Base-by-base conservation (phyloP, 2,329 filamentous ascomycete species). In the Aspergillus quadrilineatus region DNA sequence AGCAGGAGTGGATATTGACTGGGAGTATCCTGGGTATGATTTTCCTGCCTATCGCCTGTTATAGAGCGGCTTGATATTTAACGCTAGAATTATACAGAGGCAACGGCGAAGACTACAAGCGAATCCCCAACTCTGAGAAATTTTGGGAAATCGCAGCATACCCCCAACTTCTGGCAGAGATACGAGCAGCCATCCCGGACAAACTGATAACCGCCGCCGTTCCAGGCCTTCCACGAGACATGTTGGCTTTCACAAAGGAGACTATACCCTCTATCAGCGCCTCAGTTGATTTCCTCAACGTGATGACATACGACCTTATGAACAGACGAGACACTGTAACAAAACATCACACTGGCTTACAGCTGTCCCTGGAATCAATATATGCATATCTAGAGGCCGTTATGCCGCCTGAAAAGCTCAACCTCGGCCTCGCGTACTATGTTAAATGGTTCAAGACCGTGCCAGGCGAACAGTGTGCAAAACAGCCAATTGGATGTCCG, bases 221-320 rank as follows among this genome's bases (percentile, higher is more conserved):
- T 7, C 56, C 56, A 6, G 51, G 56, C 15, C 45, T 54, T 1
- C 17, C 14, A 30, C 44, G 50, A 7, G 55, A 53, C 28, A 57
- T 57, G 55, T 10, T 57, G n/a, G 55, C 55, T 2, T 57, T 53
- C 15, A 57, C 56, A 2, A 28, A 43, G 3, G 46, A 50, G 6
- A 46, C 17, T 14, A 43, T 36, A 15, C 46, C 46, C 12, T 26
- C 32, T 0, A 57, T 57, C n/a, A 41, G 12, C 4, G 36, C 39
- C 10, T 53, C 49, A 3, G 4, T 57, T n/a, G 55, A 57, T 26
- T 50, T 57, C 10, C 39, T 54, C 17, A 57, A 57, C n/a, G 32
- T 57, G 4, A 57, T 57, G 55, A 37, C 55, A 2, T 57, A 57
- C 32, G 55, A 57, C 12, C 37, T 57, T 2, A 54, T 57, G 55